Evolutionary conservation across 768 basidiomycete species (phyloP).

Genomic region (Tylopilus balloui): DNA sequence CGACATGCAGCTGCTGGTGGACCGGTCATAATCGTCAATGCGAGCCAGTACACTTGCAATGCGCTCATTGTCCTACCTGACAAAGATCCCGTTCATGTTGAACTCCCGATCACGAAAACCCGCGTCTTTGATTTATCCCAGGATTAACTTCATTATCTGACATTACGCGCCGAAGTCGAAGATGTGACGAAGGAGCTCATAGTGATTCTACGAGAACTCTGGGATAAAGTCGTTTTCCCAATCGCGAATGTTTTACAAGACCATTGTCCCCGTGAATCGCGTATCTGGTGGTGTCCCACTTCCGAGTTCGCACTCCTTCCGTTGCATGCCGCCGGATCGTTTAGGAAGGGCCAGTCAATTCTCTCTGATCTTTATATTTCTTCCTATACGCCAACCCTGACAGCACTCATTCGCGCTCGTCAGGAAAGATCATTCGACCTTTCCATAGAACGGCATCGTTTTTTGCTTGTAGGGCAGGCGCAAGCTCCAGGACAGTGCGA

Average conservation of each 20-base stretch:
- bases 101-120: neutral
- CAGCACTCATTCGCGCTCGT: neutral
- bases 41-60: constrained; percentile 28
- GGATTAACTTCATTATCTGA: neutral
- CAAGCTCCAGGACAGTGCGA: neutral
- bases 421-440: neutral
- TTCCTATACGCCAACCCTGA: constrained; percentile 8
- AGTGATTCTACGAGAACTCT: constrained; percentile 14
- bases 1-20: constrained; percentile 19
- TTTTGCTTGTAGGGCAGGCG: constrained; percentile 6
- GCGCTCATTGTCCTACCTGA: constrained; percentile 26
- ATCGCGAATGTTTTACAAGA: constrained; percentile 6
- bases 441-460: neutral
- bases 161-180: neutral
- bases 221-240: constrained; percentile 17
- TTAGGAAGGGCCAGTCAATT: neutral
- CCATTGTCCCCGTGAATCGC: neutral
- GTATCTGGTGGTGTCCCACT: constrained; percentile 17
- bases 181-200: neutral
- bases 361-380: neutral
- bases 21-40: constrained; percentile 34
- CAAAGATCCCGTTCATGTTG: constrained; percentile 1
- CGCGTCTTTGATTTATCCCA: neutral
- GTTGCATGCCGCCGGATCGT: neutral
- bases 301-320: constrained; percentile 5